Conservation (phyloP, 768 basidiomycete genomes). For the Lactarius vividus region DNA sequence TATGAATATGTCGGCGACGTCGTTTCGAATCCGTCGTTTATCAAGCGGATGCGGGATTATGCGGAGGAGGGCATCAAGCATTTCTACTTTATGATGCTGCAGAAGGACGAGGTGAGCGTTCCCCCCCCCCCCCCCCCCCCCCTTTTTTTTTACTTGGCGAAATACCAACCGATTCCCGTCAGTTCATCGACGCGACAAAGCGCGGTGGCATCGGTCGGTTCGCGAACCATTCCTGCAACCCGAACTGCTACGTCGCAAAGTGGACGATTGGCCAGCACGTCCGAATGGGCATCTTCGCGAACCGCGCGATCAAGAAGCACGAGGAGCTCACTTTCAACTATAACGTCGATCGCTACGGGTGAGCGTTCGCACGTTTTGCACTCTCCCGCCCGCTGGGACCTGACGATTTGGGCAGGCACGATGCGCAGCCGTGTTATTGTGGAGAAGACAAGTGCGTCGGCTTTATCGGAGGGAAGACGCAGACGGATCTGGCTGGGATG, state of each 20-base stretch:
- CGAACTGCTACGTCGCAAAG: slow-evolving; percentile 97
- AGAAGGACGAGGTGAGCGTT: slow-evolving; percentile 84
- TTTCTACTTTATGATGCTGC: slow-evolving; percentile 99
- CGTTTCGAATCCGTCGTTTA: slow-evolving; percentile 80
- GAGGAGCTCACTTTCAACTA: slow-evolving; percentile 99
- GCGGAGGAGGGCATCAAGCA: slow-evolving; percentile 90
- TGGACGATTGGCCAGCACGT: slow-evolving; percentile 90
- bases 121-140: no score
- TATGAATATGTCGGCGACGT: slow-evolving; percentile 99
- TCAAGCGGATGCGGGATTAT: slow-evolving; percentile 93
- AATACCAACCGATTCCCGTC: neutral
- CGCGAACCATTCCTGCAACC: slow-evolving; percentile 96
- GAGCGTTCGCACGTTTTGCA: slow-evolving; percentile 31
- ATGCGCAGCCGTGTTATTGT: slow-evolving; percentile 92
- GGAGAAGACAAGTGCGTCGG: slow-evolving; percentile 95
- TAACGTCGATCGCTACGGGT: slow-evolving; percentile 99
- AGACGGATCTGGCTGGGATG: slow-evolving; percentile 93
- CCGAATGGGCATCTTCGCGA: slow-evolving; percentile 99
- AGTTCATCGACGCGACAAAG: slow-evolving; percentile 99
- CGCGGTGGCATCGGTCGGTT: slow-evolving; percentile 95
- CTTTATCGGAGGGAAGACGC: slow-evolving; percentile 96
- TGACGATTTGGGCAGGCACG: slow-evolving; percentile 55
- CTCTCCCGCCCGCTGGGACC: no score
- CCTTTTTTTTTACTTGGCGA: no score
- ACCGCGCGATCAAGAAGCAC: slow-evolving; percentile 65